These are phyloP conservation scores for Nakazawaea molendinolei DNA, from an alignment of 805 yeast species.

Conservation along the genomic window DNA sequence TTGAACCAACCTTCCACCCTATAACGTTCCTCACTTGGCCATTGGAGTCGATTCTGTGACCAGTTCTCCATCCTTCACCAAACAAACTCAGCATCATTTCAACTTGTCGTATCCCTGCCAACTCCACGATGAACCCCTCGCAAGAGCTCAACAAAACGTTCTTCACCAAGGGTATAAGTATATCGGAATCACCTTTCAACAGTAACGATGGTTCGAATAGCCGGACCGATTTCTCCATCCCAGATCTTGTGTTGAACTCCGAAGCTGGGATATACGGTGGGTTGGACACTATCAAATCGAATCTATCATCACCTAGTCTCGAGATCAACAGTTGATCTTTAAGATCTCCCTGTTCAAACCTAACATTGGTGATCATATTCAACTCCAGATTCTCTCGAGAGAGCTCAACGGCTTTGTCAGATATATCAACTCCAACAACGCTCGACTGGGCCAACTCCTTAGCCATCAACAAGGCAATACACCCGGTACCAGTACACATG, in stretches of 20 bases:
- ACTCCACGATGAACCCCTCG: constrained; percentile 64
- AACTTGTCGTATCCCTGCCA: constrained; percentile 61
- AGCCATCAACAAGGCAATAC: constrained; percentile 57
- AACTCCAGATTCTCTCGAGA: constrained; percentile 36
- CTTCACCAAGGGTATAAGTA: constrained; percentile 50
- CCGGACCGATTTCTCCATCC: constrained; percentile 60
- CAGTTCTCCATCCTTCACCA: constrained; percentile 40
- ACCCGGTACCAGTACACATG: constrained; percentile 86
- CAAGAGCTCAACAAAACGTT: constrained; percentile 39
- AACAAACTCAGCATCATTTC: constrained; percentile 13
- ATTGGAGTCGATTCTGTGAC: constrained; percentile 42
- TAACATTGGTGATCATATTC: constrained; percentile 13
- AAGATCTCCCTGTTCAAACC: constrained; percentile 19
- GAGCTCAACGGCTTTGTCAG: constrained; percentile 43
- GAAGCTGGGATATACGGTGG: constrained; percentile 76
- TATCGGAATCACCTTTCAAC: constrained; percentile 69
- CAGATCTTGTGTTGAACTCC: constrained; percentile 33
- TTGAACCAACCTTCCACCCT: constrained; percentile 42
- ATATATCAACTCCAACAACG: constrained; percentile 48
- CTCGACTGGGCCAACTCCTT: constrained; percentile 17
- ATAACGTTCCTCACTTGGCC: constrained; percentile 52
- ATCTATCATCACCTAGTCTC: constrained; percentile 1
- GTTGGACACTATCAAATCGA: constrained; percentile 67
- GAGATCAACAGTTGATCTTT: constrained; percentile 9
- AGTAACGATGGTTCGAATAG: constrained; percentile 74